Evolutionary conservation across 2,329 filamentous ascomycete species (phyloP), one percentile per base, ranked within the genome.

Genomic region (Claviceps capensis): DNA sequence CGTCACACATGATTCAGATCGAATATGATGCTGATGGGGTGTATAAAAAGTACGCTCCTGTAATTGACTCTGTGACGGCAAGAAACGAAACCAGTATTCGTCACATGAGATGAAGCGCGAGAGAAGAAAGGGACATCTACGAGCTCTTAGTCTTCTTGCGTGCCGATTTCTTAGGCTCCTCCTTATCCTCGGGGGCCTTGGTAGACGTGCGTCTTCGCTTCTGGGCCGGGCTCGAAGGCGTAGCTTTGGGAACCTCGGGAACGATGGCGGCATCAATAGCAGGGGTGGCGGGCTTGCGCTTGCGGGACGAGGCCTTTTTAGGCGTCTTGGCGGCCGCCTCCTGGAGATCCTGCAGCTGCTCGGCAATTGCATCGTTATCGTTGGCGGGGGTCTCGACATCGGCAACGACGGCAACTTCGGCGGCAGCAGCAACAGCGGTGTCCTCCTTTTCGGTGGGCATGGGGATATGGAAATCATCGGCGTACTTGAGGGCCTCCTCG

Each of bases 101-200:
- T 34, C 9, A 34, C 30, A 34, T 34, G 30, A 34, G 11, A 34
- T 11, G 30, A 34, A 11, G 1, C 9, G 9, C 30, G 17, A 36
- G n/a, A 26, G 36, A 5, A 43, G 19, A 26, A n/a, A 14, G 22
- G 2, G 49, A 55, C 50, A 48, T 54, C 61, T 59, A 67, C 59
- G 64, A 64, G 60, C 62, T 67, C 67, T 69, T 69, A 70, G 69
- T 72, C 76, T 80, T 80, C 74, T 79, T 80, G 62, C 75, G 75
- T 57, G 71, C 72, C 51, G 74, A 76, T 70, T 79, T 79, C 73
- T 79, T 79, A 56, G 75, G 74, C 63, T 82, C 78, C 62, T 80
- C 77, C 57, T 68, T 67, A 53, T 74, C 68, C 53, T 79, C 76
- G 30, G 68, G 68, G 42, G 70, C 74, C 72, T 82, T 82, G 59